Evolutionary conservation across 192 early-diverging fungal genomes (phyloP).

Genomic region (Diversispora eburnea): DNA sequence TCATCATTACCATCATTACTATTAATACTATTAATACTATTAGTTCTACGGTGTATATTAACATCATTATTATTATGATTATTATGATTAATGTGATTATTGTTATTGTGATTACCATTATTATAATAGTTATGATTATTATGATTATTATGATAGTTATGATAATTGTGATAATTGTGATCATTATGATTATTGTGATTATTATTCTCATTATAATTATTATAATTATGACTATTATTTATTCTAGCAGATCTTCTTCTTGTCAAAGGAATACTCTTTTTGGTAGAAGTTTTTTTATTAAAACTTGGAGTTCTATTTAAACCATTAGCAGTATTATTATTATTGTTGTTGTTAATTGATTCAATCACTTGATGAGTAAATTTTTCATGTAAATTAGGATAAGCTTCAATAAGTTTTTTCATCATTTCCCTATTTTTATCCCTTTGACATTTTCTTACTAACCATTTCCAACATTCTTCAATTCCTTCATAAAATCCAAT

Average conservation of each 20-base stretch:
- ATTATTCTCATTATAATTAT: not conserved
- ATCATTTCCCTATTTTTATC: constrained; percentile 28
- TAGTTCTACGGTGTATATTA: too few relatives aligned
- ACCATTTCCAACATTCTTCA: constrained; percentile 28
- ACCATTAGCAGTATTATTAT: not conserved
- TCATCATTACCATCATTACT: too few relatives aligned
- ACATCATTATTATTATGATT: too few relatives aligned
- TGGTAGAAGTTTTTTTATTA: not conserved
- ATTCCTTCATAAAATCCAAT: constrained; percentile 35
- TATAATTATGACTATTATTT: not conserved
- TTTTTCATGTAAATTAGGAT: constrained; percentile 23
- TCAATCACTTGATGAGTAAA: not conserved
- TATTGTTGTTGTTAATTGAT: not conserved
- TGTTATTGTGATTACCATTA: too few relatives aligned
- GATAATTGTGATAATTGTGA: too few relatives aligned
- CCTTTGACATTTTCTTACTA: constrained; percentile 17
- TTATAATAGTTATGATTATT: too few relatives aligned
- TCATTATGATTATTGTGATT: too few relatives aligned
- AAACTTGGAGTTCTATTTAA: not conserved
- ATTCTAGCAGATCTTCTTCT: not conserved
- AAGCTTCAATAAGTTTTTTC: constrained; percentile 25
- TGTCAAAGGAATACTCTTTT: not conserved
- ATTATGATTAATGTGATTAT: too few relatives aligned
- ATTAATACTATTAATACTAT: too few relatives aligned
- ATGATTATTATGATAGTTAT: too few relatives aligned